Percentiles rank a stretch among this genome's conserved stretches.
phyloP scores from a whole-genome alignment of 1,139 yeast species.

The Sugiyamaella sp. region DNA sequence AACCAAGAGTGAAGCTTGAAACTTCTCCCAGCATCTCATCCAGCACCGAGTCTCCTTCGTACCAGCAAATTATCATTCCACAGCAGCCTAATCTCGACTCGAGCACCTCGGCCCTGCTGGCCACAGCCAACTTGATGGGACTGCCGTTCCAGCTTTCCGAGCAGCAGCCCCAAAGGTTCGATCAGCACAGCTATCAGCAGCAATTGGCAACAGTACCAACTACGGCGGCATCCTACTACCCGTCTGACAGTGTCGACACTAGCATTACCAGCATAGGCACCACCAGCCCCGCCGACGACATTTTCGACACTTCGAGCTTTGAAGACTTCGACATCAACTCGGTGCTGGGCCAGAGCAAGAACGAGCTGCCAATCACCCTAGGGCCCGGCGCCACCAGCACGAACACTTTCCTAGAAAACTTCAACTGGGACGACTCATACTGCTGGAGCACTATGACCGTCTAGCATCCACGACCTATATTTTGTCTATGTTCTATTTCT shows the following conservation, averaged over 20 bases:
- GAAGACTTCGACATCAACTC: slow-evolving; percentile 15
- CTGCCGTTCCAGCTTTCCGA: slow-evolving; percentile 2
- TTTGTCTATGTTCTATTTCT: neutral
- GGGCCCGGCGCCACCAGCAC: slow-evolving; percentile 7
- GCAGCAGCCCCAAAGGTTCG: neutral
- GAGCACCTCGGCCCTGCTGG: neutral
- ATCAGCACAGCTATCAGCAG: neutral
- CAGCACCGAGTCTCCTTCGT: slow-evolving; percentile 2
- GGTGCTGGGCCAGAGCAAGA: slow-evolving; percentile 15
- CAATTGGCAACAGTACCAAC: neutral
- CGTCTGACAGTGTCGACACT: neutral
- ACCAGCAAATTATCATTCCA: slow-evolving; percentile 10
- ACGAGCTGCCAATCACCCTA: neutral
- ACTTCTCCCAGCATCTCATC: slow-evolving; percentile 6
- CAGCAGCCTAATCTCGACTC: slow-evolving; percentile 12
- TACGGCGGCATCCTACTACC: neutral
- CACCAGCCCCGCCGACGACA: slow-evolving; percentile 10
- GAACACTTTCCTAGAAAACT: slow-evolving; percentile 20
- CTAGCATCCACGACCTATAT: neutral
- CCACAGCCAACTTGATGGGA: slow-evolving; percentile 12
- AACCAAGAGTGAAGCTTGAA: slow-evolving; percentile 1
- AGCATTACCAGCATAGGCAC: neutral
- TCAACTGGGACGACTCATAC: slow-evolving; percentile 24
- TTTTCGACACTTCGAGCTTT: slow-evolving; percentile 18
- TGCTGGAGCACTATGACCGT: slow-evolving; percentile 18